Evolutionary conservation across 805 yeast genomes (phyloP), one percentile per base, ranked within the genome.

Genomic region (Suhomyces kilbournensis): DNA sequence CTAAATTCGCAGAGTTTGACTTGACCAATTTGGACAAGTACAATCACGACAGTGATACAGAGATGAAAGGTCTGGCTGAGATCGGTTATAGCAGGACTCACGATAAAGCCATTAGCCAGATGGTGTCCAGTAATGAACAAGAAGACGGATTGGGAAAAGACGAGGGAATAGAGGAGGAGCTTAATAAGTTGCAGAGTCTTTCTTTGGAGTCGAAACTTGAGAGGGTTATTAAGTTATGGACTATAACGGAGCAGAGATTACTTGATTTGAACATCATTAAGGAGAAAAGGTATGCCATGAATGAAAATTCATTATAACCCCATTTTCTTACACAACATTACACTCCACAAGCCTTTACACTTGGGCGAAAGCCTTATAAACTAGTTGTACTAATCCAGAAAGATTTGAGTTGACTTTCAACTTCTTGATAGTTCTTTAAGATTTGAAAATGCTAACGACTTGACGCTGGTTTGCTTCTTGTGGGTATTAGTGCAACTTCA

Each of bases 171-270:
- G 65, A 63, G 42, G 70, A 66, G 7, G 68, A 68, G 39, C 22
- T 59, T 9, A 59, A 51, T 19, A 60, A 61, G 49, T 50, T 60
- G 32, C 62, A 60, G 25, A 60, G 59, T 12, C 55, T 67, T 19
- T 56, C 65, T 10, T 55, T 67, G 19, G 77, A 68, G 64, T 79
- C 77, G 5, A 70, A 67, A 44, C 67, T 86, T 52, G 82, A 83
- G 56, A 77, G 80, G 50, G 69, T 85, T 25, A 72, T 84, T 48
- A 81, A 82, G 60, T 61, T 85, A 45, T 85, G 88, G 87, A 74
- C 79, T 2, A 82, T 88, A 74, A 81, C 86, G 7, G 89, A 84
- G 60, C 81, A 81, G 59, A 68, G 79, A 61, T 62, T 82, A 44
- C 67, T 73, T 48, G 73, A 71, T 50, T 60, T 70, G 56, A 65